Base-by-base conservation (phyloP, 192 early-diverging fungal genomes). In the Phlyctochytrium arcticum region DNA sequence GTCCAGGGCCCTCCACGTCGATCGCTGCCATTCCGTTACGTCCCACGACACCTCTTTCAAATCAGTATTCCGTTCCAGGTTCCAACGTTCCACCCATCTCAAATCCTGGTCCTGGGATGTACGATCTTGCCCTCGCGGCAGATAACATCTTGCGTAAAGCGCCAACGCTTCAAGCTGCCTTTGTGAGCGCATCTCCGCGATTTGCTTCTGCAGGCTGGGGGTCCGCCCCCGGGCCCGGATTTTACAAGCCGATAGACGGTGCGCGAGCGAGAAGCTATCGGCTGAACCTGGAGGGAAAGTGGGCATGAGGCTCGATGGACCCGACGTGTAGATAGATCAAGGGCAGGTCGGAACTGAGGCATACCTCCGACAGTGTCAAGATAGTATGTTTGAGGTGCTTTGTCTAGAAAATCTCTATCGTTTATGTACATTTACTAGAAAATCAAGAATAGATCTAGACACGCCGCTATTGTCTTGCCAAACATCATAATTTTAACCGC, bases 31-130 rank as follows among this genome's bases (percentile, higher is more conserved):
- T 37, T 48, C 64, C 51, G 34, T 58, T 67, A 37, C 48, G 36
- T 23, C 69, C 62, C 0, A 47, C 51, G 23, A 77, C 66, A 36
- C 73, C 73, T 26, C 65, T 68, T 23, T 71, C 72, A 15, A 54
- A 60, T 23, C 61, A 63, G 0, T 27, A 56, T 12, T 67, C 67
- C 6, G 33, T 67, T 3, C 71, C 73, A 6, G 68, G 70, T 29
- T 55, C 48, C 8, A 48, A 32, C 4, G 53, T 54, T 3, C 57
- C 53, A 15, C 60, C 72, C 0, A n/a, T 47, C 19, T n/a, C 54
- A 9, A 62, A 42, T 15, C 71, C 73, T 10, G 77, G 77, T 37
- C 77, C 77, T 4, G 77, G 77, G 5, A 53, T 56, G n/a, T 79
- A 79, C 71, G 51, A 79, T 19, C 36, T 73, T 6, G 67, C 70